Evolutionary conservation across 176 grass and related monocot species (phyloP).

Genomic region (Panicum miliaceum): DNA sequence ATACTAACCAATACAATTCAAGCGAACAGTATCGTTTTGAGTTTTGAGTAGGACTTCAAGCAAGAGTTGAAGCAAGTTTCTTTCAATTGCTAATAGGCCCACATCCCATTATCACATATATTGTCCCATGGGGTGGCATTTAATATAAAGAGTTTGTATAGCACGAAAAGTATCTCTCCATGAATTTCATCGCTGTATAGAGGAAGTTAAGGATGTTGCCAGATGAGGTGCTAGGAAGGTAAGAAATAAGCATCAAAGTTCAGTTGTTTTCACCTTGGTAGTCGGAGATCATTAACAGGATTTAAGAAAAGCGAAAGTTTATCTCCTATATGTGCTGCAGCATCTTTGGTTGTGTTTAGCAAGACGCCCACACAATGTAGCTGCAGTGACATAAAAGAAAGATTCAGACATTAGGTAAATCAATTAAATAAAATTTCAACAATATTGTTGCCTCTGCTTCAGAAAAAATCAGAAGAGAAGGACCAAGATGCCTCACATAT

Average conservation of each 20-base stretch:
- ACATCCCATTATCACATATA: constrained; percentile 45
- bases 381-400: constrained; percentile 54
- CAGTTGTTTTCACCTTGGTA: constrained; percentile 74
- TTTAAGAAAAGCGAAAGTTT: constrained; percentile 73
- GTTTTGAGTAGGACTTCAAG: constrained; percentile 90
- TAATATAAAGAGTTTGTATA: constrained; percentile 76
- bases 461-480: constrained; percentile 31
- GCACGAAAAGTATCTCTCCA: constrained; percentile 85
- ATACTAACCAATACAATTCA: constrained; percentile 91
- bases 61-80: constrained; percentile 58
- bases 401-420: constrained; percentile 39
- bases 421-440: too few species aligned
- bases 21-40: constrained; percentile 82
- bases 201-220: constrained; percentile 44
- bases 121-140: constrained; percentile 78
- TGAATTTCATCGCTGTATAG: constrained; percentile 79
- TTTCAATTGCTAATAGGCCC: constrained; percentile 49
- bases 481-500: constrained; percentile 29
- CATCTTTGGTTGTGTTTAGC: constrained; percentile 62
- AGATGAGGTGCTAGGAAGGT: constrained; percentile 2
- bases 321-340: constrained; percentile 68
- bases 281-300: constrained; percentile 67
- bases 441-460: constrained; percentile 21
- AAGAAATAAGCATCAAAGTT: constrained; percentile 30
- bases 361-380: constrained; percentile 82